phyloP scores from a whole-genome alignment of 129 eudicot genomes.

The Logfia minima region DNA sequence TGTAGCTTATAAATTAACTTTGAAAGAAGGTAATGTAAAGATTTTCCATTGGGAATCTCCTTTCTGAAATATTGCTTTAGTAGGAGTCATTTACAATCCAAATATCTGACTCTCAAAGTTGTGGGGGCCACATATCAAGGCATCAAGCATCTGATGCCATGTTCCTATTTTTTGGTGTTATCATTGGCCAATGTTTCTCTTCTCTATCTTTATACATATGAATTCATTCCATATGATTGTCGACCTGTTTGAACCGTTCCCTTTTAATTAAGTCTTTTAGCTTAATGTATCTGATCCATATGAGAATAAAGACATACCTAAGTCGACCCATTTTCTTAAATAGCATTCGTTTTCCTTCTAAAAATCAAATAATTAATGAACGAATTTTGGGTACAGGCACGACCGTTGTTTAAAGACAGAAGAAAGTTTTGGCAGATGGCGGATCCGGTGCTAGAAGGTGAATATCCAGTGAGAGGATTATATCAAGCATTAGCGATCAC shows the following conservation, averaged over 20 bases:
- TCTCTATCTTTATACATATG: background rate
- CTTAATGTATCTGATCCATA: background rate
- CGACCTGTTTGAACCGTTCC: background rate
- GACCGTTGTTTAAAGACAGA: conserved; percentile 85
- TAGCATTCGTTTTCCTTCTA: background rate
- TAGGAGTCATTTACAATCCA: conserved; percentile 29
- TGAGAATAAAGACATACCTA: background rate
- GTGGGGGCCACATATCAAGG: conserved; percentile 22
- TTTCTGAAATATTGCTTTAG: conserved; percentile 28
- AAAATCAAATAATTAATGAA: conserved; percentile 3
- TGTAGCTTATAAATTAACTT: conserved; percentile 21
- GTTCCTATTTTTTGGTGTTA: conserved; percentile 27
- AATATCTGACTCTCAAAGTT: conserved; percentile 24
- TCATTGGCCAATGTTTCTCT: conserved; percentile 10
- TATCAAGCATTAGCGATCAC: conserved; percentile 96
- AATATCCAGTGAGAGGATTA: conserved; percentile 76
- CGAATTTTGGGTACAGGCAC: conserved; percentile 42
- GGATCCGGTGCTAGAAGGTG: conserved; percentile 73
- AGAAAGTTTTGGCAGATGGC: conserved; percentile 85
- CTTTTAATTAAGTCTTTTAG: background rate
- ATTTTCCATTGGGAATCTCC: conserved; percentile 21
- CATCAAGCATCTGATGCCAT: conserved; percentile 28
- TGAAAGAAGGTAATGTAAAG: conserved; percentile 29
- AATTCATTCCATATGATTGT: conserved; percentile 1
- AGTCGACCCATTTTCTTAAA: background rate